Evolutionary conservation across 2,329 filamentous ascomycete species (phyloP), one percentile per base, ranked within the genome.

Genomic region (Pyrenophora teres): DNA sequence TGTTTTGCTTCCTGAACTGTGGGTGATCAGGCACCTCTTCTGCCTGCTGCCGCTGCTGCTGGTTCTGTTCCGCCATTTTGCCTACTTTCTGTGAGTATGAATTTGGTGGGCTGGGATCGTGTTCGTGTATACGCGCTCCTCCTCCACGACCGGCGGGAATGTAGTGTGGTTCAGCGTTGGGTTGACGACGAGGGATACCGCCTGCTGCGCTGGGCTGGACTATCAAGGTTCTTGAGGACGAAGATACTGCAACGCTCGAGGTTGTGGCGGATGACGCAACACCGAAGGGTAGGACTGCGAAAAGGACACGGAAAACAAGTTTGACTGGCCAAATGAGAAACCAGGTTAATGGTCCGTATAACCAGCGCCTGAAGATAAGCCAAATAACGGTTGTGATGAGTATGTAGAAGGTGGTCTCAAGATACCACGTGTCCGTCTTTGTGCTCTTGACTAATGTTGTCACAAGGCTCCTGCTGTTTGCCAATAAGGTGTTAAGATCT

Each of bases 351-450:
- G 94, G 94, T 0, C 94, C 93, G 77, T 95, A 99, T 6, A 99
- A 69, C 35, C 93, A 79, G 38, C 94, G 80, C 23, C 94, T 81
- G 68, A 95, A 97, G 6, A 96, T 70, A 6, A 99, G 81, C 94
- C 94, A 99, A 25, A 79, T 80, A 36, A 92, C 85, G 1, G 92
- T 97, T 5, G 77, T 83, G 18, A 88, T 68, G 13, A 97, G 82
- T 63, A 97, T 81, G 70, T 92, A 95, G 60, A 97, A 86, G 2
- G 92, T 86, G 32, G 90, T 95, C 75, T 94, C 89, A 30, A 99
- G 83, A 71, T 99, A 99, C 94, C 94, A 99, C 2, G 92, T 97
- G 71, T 99, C 94, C 60, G 88, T 94, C 80, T 99, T 99, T 70
- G 95, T 91, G 58, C 90, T 94, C 55, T 85, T 85, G 40, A 97